phyloP scores from a whole-genome alignment of 1,284 basidiomycete species.

The Fomitiporia mediterranea region DNA sequence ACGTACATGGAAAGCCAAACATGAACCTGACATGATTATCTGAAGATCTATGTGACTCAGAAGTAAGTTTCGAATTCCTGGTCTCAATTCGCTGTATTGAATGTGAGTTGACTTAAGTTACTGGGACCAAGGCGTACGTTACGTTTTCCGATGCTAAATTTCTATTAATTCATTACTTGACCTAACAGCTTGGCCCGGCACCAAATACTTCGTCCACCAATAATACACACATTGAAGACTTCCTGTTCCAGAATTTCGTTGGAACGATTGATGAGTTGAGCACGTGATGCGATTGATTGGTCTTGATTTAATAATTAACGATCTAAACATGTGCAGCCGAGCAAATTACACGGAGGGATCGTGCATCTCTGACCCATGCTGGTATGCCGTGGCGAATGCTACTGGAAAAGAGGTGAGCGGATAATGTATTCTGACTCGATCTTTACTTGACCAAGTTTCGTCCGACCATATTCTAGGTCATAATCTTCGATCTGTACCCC shows the following conservation, averaged over 20 bases:
- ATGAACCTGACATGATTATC: background rate
- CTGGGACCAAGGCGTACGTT: constrained; percentile 50
- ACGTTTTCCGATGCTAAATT: constrained; percentile 7
- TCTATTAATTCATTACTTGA: background rate
- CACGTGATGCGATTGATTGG: background rate
- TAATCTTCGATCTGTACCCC: constrained; percentile 53
- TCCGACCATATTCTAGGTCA: constrained; percentile 25
- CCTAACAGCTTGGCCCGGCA: constrained; percentile 36
- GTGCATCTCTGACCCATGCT: constrained; percentile 55
- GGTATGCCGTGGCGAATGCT: constrained; percentile 43
- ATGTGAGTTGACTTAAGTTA: no score
- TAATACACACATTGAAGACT: constrained; percentile 52
- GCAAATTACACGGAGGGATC: constrained; percentile 50
- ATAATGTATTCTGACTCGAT: background rate
- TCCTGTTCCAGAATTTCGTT: constrained; percentile 49
- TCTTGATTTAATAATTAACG: background rate
- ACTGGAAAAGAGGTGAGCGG: constrained; percentile 47
- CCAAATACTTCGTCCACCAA: constrained; percentile 42
- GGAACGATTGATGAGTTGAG: constrained; percentile 49
- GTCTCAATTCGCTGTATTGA: background rate
- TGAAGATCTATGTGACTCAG: constrained; percentile 57
- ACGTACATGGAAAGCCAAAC: background rate
- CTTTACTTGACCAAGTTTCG: background rate
- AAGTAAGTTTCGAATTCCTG: constrained; percentile 37
- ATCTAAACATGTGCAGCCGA: constrained; percentile 29